A percentile compares a stretch with the other conserved stretches of the same genome.
Evolutionary conservation across 768 basidiomycete genomes (phyloP).

Genomic region (Agrocybe praecox): DNA sequence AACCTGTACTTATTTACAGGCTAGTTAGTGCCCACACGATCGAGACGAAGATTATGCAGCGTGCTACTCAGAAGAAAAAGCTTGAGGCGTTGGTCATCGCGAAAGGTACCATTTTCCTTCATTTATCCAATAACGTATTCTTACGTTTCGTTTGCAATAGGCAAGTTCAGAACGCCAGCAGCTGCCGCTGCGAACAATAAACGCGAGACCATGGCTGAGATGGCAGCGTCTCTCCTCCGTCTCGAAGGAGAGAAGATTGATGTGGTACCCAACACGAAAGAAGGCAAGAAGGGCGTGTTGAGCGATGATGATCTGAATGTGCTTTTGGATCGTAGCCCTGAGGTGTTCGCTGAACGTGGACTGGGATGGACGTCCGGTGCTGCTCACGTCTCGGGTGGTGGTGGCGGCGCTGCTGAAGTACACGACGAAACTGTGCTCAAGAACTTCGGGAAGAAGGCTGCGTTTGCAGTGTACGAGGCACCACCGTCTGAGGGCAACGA

Average conservation of each 20-base stretch:
- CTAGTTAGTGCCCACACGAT: constrained; percentile 87
- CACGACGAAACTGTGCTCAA: constrained; percentile 3
- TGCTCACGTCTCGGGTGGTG: constrained; percentile 7
- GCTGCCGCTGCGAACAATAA: constrained; percentile 50
- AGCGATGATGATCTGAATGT: constrained; percentile 80
- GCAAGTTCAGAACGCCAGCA: constrained; percentile 81
- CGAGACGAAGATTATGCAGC: constrained; percentile 89
- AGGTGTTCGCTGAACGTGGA: constrained; percentile 70
- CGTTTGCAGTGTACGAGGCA: constrained; percentile 80
- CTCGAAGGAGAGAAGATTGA: constrained; percentile 91
- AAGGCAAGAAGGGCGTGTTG: constrained; percentile 72
- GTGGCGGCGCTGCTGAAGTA: constrained; percentile 14
- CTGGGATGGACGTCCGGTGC: constrained; percentile 70
- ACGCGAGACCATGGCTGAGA: constrained; percentile 72
- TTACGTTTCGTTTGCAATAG: constrained; percentile 30
- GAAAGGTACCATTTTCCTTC: constrained; percentile 54
- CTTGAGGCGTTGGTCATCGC: constrained; percentile 96
- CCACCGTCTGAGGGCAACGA: constrained; percentile 64
- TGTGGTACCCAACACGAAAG: constrained; percentile 74
- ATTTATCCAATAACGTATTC: not conserved
- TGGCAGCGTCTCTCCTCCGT: constrained; percentile 74
- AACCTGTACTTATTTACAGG: constrained; percentile 87
- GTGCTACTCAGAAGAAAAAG: constrained; percentile 84
- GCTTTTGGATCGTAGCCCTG: constrained; percentile 77
- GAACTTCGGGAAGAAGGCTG: constrained; percentile 44